A percentile compares a stretch with the other conserved stretches of the same genome.
Evolutionary conservation across 306 rosid genomes (phyloP).

Genomic region (Glycine tomentella): DNA sequence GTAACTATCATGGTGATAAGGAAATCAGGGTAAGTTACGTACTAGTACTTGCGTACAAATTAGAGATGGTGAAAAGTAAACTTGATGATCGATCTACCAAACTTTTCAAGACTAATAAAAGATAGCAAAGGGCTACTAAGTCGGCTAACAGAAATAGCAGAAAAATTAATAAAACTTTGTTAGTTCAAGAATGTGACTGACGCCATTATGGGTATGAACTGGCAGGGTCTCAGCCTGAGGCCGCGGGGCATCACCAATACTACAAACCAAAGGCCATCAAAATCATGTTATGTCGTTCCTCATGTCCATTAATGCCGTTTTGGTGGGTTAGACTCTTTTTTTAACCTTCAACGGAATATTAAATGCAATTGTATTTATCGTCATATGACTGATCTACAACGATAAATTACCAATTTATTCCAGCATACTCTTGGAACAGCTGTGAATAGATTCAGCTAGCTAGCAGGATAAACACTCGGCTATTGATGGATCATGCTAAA

Average conservation of each 20-base stretch:
- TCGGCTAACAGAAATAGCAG: constrained; percentile 20
- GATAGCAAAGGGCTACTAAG: constrained; percentile 18
- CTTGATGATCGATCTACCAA: constrained; percentile 32
- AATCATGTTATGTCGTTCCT: constrained; percentile 31
- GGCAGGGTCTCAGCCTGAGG: constrained; percentile 21
- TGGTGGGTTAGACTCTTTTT: constrained; percentile 24
- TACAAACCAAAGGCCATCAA: background rate
- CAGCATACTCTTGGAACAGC: background rate
- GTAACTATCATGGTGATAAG: background rate
- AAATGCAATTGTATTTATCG: too few relatives aligned
- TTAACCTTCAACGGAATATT: background rate
- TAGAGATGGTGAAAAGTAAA: constrained; percentile 38
- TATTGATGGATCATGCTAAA: constrained; percentile 12
- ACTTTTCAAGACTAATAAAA: constrained; percentile 37
- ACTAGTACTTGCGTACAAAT: background rate
- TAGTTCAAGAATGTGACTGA: constrained; percentile 47
- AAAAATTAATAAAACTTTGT: constrained; percentile 46
- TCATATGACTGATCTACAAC: too few relatives aligned
- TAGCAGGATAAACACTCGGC: background rate
- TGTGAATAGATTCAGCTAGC: background rate
- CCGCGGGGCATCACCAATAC: constrained; percentile 16
- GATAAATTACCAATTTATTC: constrained; percentile 27
- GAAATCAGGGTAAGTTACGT: too few relatives aligned
- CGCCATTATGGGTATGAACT: constrained; percentile 50
- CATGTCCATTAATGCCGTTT: constrained; percentile 54